A percentile compares a stretch with the other conserved stretches of the same genome.
Evolutionary conservation across 2,329 filamentous ascomycete species (phyloP).

Genomic region (Neonectria faginata): DNA sequence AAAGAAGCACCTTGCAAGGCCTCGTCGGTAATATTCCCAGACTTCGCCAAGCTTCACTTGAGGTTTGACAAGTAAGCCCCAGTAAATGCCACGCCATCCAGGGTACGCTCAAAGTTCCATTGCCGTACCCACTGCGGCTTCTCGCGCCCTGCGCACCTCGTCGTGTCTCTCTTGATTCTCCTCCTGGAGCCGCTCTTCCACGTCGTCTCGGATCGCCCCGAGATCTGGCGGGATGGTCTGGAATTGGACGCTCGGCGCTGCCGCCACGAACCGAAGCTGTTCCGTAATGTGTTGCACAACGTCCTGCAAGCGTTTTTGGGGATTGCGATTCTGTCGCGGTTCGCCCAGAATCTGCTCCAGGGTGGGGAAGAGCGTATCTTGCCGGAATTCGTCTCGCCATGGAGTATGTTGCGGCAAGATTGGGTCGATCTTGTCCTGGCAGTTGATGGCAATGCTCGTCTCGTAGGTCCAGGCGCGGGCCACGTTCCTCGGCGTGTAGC

Average conservation of each 20-base stretch:
- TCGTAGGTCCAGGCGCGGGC: slow-evolving; percentile 97
- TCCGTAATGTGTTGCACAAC: slow-evolving; percentile 84
- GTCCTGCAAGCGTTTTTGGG: slow-evolving; percentile 78
- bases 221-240: slow-evolving; percentile 83
- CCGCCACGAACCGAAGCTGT: slow-evolving; percentile 86
- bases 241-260: slow-evolving; percentile 89
- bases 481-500: slow-evolving; percentile 96
- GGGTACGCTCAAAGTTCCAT: slow-evolving; percentile 61
- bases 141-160: slow-evolving; percentile 61
- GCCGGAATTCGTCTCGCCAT: slow-evolving; percentile 88
- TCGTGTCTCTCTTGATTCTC: slow-evolving; percentile 71
- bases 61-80: neutral
- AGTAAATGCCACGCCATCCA: slow-evolving; percentile 1
- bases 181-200: slow-evolving; percentile 75
- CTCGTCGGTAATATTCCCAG: neutral
- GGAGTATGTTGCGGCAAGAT: slow-evolving; percentile 84
- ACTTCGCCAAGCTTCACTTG: neutral
- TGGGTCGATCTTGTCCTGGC: slow-evolving; percentile 75
- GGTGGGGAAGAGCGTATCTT: slow-evolving; percentile 88
- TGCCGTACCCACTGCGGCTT: slow-evolving; percentile 67
- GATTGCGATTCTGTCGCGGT: slow-evolving; percentile 80
- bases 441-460: slow-evolving; percentile 87
- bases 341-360: slow-evolving; percentile 79
- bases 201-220: slow-evolving; percentile 73
- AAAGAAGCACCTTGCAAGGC: neutral